Percentiles rank a stretch among this genome's conserved stretches.
Conservation (phyloP, 1,284 basidiomycete species). For the Puccinia triticina region DNA sequence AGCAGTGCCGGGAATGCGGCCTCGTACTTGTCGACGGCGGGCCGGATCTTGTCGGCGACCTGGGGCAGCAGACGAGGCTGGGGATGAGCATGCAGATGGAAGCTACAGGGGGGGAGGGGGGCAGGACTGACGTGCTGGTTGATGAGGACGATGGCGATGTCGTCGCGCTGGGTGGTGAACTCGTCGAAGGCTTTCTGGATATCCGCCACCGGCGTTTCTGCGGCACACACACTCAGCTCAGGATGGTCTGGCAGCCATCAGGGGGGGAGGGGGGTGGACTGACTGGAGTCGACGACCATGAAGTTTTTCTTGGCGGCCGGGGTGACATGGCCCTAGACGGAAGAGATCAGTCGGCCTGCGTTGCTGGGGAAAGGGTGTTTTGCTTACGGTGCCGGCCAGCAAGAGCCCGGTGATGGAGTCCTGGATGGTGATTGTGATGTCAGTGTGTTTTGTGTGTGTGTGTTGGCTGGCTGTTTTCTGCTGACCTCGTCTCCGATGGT, state of each 20-base stretch:
- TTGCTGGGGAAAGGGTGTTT: too few species aligned
- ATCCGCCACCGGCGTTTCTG: constrained; percentile 83
- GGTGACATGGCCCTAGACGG: constrained; percentile 69
- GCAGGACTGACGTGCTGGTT: constrained; percentile 81
- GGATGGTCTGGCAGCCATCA: too few species aligned
- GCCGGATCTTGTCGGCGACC: constrained; percentile 95
- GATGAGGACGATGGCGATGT: constrained; percentile 91
- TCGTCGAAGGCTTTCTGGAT: constrained; percentile 90
- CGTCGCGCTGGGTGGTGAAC: constrained; percentile 79
- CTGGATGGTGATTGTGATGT: constrained; percentile 62
- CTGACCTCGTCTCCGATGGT: constrained; percentile 92
- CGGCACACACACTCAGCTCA: background rate
- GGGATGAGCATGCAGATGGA: background rate
- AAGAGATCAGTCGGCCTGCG: too few species aligned
- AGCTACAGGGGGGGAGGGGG: background rate
- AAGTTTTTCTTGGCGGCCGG: constrained; percentile 93
- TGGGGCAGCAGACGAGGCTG: constrained; percentile 60
- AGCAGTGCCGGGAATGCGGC: constrained; percentile 94
- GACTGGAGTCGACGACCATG: constrained; percentile 85
- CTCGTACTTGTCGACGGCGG: constrained; percentile 90
- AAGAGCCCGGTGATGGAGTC: constrained; percentile 92
- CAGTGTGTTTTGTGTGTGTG: background rate
- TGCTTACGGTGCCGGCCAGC: constrained; percentile 76
- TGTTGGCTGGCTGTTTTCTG: background rate
- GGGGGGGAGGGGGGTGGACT: background rate